Percentiles rank a stretch among this genome's conserved stretches.
Conservation (phyloP, 129 eudicot genomes). For the Helichrysum umbraculigerum region DNA sequence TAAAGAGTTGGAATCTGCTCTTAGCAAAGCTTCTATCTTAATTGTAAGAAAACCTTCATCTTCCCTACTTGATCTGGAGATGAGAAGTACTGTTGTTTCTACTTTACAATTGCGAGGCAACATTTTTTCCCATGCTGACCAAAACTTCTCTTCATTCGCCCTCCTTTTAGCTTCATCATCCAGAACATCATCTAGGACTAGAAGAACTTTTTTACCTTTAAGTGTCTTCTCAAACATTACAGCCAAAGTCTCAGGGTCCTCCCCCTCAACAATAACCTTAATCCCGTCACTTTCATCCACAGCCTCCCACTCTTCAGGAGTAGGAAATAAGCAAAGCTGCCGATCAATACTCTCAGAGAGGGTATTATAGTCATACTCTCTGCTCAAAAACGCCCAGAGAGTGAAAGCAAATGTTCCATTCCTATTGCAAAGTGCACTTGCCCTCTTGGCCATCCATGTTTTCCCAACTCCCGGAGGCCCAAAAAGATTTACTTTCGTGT, state of each 20-base stretch:
- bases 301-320: slow-evolving; percentile 36
- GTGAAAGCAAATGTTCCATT: not conserved
- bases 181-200: slow-evolving; percentile 39
- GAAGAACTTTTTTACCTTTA: slow-evolving; percentile 17
- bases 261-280: not conserved
- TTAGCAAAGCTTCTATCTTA: slow-evolving; percentile 17
- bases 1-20: slow-evolving; percentile 14
- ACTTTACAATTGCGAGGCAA: not conserved
- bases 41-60: not conserved
- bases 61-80: not conserved
- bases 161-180: not conserved
- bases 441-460: slow-evolving; percentile 43
- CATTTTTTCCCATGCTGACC: slow-evolving; percentile 10
- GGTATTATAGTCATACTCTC: slow-evolving; percentile 3
- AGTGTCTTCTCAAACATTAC: not conserved
- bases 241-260: not conserved
- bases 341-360: slow-evolving; percentile 42
- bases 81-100: too few relatives aligned
- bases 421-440: slow-evolving; percentile 15
- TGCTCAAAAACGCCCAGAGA: slow-evolving; percentile 41
- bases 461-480: slow-evolving; percentile 50
- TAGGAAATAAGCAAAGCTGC: slow-evolving; percentile 35
- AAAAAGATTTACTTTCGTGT: not conserved
- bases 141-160: slow-evolving; percentile 7
- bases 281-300: slow-evolving; percentile 28